A percentile compares a stretch with the other conserved stretches of the same genome.
phyloP scores from a whole-genome alignment of 768 basidiomycete genomes.

The Hypholoma fasciculare region DNA sequence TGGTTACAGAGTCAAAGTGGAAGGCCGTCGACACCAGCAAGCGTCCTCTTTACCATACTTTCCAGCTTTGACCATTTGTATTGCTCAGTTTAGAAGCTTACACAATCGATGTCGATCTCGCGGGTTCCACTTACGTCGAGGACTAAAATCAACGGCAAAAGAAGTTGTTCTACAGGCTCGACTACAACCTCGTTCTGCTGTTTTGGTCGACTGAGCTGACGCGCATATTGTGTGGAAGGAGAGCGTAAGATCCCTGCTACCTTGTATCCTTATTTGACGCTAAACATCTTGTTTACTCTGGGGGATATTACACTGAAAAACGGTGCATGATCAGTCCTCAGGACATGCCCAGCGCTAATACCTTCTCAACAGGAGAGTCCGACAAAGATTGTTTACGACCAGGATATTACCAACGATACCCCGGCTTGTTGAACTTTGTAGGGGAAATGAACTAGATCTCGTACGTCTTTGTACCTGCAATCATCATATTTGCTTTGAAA shows the following conservation, averaged over 20 bases:
- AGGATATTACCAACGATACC: constrained; percentile 20
- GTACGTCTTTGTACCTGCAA: too few species aligned
- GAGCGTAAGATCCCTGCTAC: constrained; percentile 28
- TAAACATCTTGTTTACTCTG: not conserved
- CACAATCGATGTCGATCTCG: constrained; percentile 24
- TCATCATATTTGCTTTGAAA: too few species aligned
- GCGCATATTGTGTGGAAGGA: constrained; percentile 54
- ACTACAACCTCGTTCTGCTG: constrained; percentile 44
- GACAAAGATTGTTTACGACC: constrained; percentile 35
- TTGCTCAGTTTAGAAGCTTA: constrained; percentile 22
- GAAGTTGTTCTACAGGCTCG: constrained; percentile 23
- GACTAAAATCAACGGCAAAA: constrained; percentile 9
- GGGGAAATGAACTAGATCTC: too few species aligned
- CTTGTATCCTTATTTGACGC: not conserved
- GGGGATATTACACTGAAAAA: constrained; percentile 11
- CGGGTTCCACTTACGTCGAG: constrained; percentile 15
- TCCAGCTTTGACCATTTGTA: not conserved
- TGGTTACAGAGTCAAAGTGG: constrained; percentile 17
- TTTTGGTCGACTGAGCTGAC: constrained; percentile 56
- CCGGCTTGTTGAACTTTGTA: not conserved
- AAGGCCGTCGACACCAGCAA: constrained; percentile 25
- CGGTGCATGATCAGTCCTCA: not conserved
- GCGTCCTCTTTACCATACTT: constrained; percentile 4
- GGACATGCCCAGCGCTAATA: not conserved
- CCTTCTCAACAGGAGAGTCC: constrained; percentile 25